Evolutionary conservation across 352 stramenopile species (phyloP).

Genomic region (Phytophthora rubi): DNA sequence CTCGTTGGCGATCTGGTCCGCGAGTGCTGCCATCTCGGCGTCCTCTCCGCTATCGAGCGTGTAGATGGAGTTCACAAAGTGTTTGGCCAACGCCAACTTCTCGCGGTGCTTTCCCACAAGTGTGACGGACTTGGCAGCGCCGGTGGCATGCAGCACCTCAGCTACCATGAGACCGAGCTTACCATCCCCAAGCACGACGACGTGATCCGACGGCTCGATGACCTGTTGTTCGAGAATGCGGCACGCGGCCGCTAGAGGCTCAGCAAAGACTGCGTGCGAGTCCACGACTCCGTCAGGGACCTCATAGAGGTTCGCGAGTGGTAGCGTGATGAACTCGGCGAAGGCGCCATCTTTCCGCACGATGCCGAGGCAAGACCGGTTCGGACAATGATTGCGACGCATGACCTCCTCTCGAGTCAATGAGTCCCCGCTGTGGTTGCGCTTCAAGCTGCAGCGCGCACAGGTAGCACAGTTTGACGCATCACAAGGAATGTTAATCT

Average conservation of each 20-base stretch:
- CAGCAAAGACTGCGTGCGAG: slow-evolving; percentile 80
- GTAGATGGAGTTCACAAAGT: slow-evolving; percentile 48
- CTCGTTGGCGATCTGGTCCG: slow-evolving; percentile 28
- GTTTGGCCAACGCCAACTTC: slow-evolving; percentile 61
- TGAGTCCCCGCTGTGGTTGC: slow-evolving; percentile 17
- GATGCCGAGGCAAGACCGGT: slow-evolving; percentile 86
- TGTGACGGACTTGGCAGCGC: slow-evolving; percentile 41
- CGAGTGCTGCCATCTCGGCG: slow-evolving; percentile 28
- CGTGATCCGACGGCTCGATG: slow-evolving; percentile 57
- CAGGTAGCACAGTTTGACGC: slow-evolving; percentile 54
- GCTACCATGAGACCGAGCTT: slow-evolving; percentile 89
- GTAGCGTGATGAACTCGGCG: slow-evolving; percentile 85
- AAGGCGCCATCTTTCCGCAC: slow-evolving; percentile 81
- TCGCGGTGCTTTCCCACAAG: slow-evolving; percentile 67
- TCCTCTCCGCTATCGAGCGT: slow-evolving; percentile 31
- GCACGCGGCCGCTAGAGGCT: slow-evolving; percentile 88
- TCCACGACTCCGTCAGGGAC: slow-evolving; percentile 76
- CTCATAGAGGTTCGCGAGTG: slow-evolving; percentile 81
- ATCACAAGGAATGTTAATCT: slow-evolving; percentile 92
- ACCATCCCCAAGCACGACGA: slow-evolving; percentile 88
- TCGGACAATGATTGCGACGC: slow-evolving; percentile 88
- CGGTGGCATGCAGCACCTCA: slow-evolving; percentile 68
- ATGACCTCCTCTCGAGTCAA: slow-evolving; percentile 41
- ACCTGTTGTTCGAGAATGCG: slow-evolving; percentile 85
- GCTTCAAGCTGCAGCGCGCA: slow-evolving; percentile 23